Evolutionary conservation across 306 rosid genomes (phyloP).

Genomic region (Prunus armeniaca): DNA sequence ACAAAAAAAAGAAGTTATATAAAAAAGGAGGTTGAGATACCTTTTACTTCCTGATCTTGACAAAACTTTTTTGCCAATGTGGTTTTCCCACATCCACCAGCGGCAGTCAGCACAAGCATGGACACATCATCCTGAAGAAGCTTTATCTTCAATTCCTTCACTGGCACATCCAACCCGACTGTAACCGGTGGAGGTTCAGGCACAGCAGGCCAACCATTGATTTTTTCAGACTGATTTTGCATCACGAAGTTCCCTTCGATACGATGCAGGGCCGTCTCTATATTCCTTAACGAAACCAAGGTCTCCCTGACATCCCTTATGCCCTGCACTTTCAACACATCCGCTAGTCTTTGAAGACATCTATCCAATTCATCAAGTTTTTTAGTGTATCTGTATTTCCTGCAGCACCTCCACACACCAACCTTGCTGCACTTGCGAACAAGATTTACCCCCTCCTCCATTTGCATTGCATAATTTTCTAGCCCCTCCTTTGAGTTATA

Average conservation of each 20-base stretch:
- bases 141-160: conserved; percentile 46
- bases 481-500: background rate
- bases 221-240: background rate
- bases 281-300: background rate
- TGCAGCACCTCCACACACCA: background rate
- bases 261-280: background rate
- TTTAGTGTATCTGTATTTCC: background rate
- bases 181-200: conserved; percentile 32
- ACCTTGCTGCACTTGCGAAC: background rate
- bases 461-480: background rate
- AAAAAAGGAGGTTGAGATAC: conserved; percentile 14
- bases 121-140: conserved; percentile 24
- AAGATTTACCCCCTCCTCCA: background rate
- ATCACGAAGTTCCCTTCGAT: conserved; percentile 1
- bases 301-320: background rate
- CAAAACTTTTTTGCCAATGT: conserved; percentile 44
- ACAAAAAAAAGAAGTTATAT: background rate
- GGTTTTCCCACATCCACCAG: conserved; percentile 58
- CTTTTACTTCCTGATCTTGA: conserved; percentile 44
- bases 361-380: background rate
- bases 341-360: background rate
- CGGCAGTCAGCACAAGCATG: conserved; percentile 41
- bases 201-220: conserved; percentile 24
- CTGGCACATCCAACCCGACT: conserved; percentile 50
- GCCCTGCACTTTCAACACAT: background rate